Base-by-base conservation (phyloP, 2,329 filamentous ascomycete species). In the Fusarium algeriense region DNA sequence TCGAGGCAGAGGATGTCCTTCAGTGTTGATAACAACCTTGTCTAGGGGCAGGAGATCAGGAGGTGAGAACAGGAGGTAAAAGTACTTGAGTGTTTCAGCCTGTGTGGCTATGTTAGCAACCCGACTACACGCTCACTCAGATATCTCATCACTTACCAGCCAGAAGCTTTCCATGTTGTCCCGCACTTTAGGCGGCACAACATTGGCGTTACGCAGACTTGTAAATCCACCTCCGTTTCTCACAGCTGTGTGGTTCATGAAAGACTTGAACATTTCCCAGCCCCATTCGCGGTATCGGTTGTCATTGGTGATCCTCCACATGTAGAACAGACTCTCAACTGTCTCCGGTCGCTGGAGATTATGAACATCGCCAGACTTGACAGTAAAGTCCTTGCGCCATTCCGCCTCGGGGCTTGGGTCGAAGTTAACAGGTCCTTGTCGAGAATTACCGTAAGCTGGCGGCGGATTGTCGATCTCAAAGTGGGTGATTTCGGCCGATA, bases 101-200 rank as follows among this genome's bases (percentile, higher is more conserved):
- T 94, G 64, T 28, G 52, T n/a, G 11, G 43, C 45, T 35, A 37
- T 28, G 68, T 75, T 58, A 77, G 71, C 34, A 44, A 37, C 53
- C 32, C 53, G 23, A 6, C 38, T 40, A 38, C 12, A 9, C 11
- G 20, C 13, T 30, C 15, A 19, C 30, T 38, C 30, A 32, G 14
- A 26, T 20, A 14, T 12, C 13, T 10, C 9, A 30, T 40, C 34
- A 84, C 91, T 83, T 83, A 93, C 92, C 85, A 99, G 88, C 96
- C 96, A 99, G 83, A 98, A 98, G 79, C 94, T 97, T 83, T 99
- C 96, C 95, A 99, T 98, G 75, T 98, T 98, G 81, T 99, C 95
- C 66, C 90, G 87, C 48, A 85, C 84, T 17, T 84, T 80, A 1
- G 94, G 90, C 23, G 95, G 94, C 13, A 96, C 82, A 8, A 82